Percentiles rank a stretch among this genome's conserved stretches.
phyloP scores from a whole-genome alignment of 768 basidiomycete genomes.

The Infundibulicybe gibba region DNA sequence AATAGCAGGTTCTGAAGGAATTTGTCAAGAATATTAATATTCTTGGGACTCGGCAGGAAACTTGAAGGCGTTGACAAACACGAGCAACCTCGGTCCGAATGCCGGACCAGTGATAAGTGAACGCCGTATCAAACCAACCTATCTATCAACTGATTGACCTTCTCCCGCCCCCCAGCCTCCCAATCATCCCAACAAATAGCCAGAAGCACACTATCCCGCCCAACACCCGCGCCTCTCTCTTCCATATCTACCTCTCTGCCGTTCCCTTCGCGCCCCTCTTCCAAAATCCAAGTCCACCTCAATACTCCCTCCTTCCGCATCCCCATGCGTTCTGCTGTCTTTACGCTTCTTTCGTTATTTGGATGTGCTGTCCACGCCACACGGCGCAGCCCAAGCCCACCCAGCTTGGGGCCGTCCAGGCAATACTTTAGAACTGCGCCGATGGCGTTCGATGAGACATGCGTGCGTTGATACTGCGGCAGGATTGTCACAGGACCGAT shows the following conservation, averaged over 20 bases:
- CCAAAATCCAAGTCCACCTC: slow-evolving; percentile 47
- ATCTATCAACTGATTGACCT: slow-evolving; percentile 28
- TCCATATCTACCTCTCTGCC: slow-evolving; percentile 12
- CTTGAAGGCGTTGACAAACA: background rate
- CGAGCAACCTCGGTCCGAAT: too few relatives aligned
- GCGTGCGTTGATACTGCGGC: slow-evolving; percentile 42
- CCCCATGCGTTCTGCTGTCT: slow-evolving; percentile 49
- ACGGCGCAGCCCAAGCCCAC: slow-evolving; percentile 49
- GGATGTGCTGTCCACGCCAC: slow-evolving; percentile 51
- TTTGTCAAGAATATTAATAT: background rate
- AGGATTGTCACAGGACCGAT: slow-evolving; percentile 47
- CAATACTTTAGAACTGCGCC: slow-evolving; percentile 37
- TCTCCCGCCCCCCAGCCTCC: slow-evolving; percentile 37
- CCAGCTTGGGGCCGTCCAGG: slow-evolving; percentile 29
- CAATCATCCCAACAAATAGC: slow-evolving; percentile 51
- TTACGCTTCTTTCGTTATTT: slow-evolving; percentile 39
- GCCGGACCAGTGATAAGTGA: too few relatives aligned
- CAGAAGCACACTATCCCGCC: slow-evolving; percentile 33
- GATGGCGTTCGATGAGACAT: slow-evolving; percentile 45
- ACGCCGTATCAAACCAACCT: slow-evolving; percentile 5
- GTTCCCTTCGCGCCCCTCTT: slow-evolving; percentile 14
- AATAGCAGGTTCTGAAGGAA: background rate
- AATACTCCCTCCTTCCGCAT: slow-evolving; percentile 43
- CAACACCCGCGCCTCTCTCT: slow-evolving; percentile 25
- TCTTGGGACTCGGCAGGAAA: too few relatives aligned